Evolutionary conservation across 179 eudicot genomes (phyloP), one percentile per base, ranked within the genome.

Genomic region (Silene coronaria): DNA sequence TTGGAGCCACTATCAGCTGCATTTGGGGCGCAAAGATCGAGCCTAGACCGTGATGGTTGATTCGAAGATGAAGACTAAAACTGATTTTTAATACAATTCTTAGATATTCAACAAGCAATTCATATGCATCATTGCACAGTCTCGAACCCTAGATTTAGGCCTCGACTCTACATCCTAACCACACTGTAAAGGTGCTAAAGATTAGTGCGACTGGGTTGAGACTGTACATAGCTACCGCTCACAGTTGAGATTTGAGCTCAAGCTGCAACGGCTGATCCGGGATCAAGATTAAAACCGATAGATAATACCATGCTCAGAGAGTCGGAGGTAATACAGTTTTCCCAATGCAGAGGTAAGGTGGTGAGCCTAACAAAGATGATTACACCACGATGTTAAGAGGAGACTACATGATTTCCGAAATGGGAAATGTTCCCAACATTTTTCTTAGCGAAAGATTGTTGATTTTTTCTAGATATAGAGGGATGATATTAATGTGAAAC

Each of bases 331-430:
- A 23, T 2, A 70, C 59, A 13, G 23, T 21, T 1, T 21, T 34
- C 26, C 23, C 51, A 17, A 21, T 66, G 24, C 26, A 48, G 36
- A 24, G 36, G 60, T 59, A 13, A 48, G 62, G 45, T 71, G 36
- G 59, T 46, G 73, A 46, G 22, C 34, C 73, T 24, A 70, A 42
- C 46, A 17, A 12, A 36, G 55, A 6, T 70, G 51, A 7, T 46
- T 46, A 23, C 60, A 7, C 74, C 60, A 16, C 1, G 45, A 71
- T 32, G 72, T 13, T 68, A 68, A 68, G 42, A 68, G 57, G 72
- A 68, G 28, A 68, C 58, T 5, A 45, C 59, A 69, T 10, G 57
- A 69, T 69, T 24, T 71, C 9, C 24, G n/a, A 3, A 51, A 71
- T 11, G 9, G 53, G 62, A 19, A 17, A 26, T 71, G 74, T 51